Evolutionary conservation across 2,329 filamentous ascomycete genomes (phyloP).

Genomic region (Mariannaea sp.): DNA sequence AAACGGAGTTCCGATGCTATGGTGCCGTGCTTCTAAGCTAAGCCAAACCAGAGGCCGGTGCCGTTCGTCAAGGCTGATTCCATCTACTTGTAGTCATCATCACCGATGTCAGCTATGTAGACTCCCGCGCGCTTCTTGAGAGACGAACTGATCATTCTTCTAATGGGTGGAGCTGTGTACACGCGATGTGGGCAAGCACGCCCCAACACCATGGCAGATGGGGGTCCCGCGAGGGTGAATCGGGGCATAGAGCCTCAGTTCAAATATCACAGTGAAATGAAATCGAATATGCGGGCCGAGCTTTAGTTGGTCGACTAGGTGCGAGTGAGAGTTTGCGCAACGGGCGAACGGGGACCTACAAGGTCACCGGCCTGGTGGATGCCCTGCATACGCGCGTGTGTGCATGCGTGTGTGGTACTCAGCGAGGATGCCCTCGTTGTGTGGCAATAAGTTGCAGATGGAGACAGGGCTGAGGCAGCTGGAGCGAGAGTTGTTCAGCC

Average conservation of each 20-base stretch:
- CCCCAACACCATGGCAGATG: conserved; percentile 9
- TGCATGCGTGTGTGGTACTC: no score
- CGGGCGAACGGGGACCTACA: conserved; percentile 3
- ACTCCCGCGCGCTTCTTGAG: conserved; percentile 24
- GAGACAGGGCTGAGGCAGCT: conserved; percentile 1
- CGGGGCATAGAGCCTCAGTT: conserved; percentile 5
- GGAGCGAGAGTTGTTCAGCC: conserved; percentile 11
- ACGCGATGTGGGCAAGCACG: conserved; percentile 28
- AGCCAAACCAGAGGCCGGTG: neutral
- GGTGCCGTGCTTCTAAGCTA: conserved; percentile 5
- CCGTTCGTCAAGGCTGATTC: neutral
- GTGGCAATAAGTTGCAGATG: conserved; percentile 12
- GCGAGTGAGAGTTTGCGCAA: neutral
- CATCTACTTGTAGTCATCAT: conserved; percentile 2
- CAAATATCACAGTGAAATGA: conserved; percentile 2
- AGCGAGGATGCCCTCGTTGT: conserved; percentile 8
- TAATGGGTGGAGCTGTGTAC: conserved; percentile 31
- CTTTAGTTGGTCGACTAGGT: neutral
- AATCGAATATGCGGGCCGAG: conserved; percentile 7
- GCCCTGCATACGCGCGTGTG: neutral
- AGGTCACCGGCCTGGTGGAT: neutral
- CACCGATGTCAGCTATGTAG: conserved; percentile 22
- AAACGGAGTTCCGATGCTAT: neutral
- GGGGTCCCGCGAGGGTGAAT: neutral
- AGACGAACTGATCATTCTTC: conserved; percentile 21